Evolutionary conservation across 2,329 filamentous ascomycete species (phyloP).

Genomic region (Akanthomyces lecanii): DNA sequence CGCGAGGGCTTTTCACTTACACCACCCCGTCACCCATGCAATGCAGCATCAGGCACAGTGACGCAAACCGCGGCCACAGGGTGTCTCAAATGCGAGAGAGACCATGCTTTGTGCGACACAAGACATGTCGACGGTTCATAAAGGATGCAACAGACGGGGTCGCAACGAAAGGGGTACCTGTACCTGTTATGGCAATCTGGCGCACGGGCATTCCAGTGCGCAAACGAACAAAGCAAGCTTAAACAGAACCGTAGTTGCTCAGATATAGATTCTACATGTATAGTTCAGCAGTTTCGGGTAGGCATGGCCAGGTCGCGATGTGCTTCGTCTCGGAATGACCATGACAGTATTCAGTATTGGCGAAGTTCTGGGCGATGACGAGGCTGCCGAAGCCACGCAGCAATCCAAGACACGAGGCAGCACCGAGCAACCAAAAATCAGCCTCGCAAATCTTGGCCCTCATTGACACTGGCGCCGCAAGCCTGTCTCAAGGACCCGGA

Average conservation of each 20-base stretch:
- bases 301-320: not conserved
- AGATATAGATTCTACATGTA: not conserved
- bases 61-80: constrained; percentile 5
- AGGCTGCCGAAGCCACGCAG: constrained; percentile 2
- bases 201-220: not conserved
- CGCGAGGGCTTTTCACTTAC: not conserved
- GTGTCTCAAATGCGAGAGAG: constrained; percentile 11
- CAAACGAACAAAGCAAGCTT: constrained; percentile 5
- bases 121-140: not conserved
- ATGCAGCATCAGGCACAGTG: constrained; percentile 8
- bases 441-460: constrained; percentile 6
- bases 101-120: constrained; percentile 1
- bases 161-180: not conserved
- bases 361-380: not conserved
- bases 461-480: not conserved
- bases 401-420: not conserved
- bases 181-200: not conserved
- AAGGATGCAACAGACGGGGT: not conserved
- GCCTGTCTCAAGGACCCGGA: not conserved
- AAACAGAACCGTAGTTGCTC: constrained; percentile 6
- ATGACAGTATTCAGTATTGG: not conserved
- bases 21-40: not conserved
- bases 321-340: not conserved
- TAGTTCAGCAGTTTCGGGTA: not conserved
- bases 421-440: not conserved